Base-by-base conservation (phyloP, 2,329 filamentous ascomycete species). In the Aspergillus neotritici region DNA sequence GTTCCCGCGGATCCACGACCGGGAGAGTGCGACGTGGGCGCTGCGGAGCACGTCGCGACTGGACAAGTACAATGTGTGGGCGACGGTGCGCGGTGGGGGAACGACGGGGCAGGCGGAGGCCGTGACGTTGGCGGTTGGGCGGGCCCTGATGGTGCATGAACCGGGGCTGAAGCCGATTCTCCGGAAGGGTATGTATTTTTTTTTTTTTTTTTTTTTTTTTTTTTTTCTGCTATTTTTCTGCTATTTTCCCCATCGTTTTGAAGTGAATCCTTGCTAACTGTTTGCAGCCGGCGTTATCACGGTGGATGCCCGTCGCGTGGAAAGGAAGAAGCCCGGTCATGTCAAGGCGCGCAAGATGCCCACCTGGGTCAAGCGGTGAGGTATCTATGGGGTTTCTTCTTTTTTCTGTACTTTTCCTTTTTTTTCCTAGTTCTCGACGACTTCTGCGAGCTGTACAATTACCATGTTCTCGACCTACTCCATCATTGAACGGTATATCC, bases 11-110 rank as follows among this genome's bases (percentile, higher is more conserved):
- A 69, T 96, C 39, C 91, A 98, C 64, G 91, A 98, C 67, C 82
- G 93, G 34, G 93, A 97, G 73, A 96, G 88, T 62, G 91, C 87
- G 3, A 73, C 95, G 4, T 98, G 91, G 91, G 82, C 91, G 6
- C 69, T 98, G 60, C 88, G 90, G 59, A 78, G 82, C 38, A 94
- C 89, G 16, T 76, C 85, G 34, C 77, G 93, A 51, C 69, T 94
- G 52, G 89, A 95, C 74, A 97, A 96, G 68, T 98, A 98, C 75
- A 98, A 98, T 61, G 81, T 96, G 3, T 98, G 88, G 83, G 90
- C 84, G 41, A 70, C 86, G 38, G 87, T 89, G 3, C 76, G 79
- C 46, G 93, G 93, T 43, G 93, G 93, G 53, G 93, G 93, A 56
- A 85, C 86, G 37, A 98, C 93, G 38, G 93, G 93, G 2, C 94